A percentile compares a stretch with the other conserved stretches of the same genome.
These are phyloP conservation scores for Candolleomyces aberdarensis DNA, from an alignment of 768 basidiomycete genomes.

Conservation along the genomic window DNA sequence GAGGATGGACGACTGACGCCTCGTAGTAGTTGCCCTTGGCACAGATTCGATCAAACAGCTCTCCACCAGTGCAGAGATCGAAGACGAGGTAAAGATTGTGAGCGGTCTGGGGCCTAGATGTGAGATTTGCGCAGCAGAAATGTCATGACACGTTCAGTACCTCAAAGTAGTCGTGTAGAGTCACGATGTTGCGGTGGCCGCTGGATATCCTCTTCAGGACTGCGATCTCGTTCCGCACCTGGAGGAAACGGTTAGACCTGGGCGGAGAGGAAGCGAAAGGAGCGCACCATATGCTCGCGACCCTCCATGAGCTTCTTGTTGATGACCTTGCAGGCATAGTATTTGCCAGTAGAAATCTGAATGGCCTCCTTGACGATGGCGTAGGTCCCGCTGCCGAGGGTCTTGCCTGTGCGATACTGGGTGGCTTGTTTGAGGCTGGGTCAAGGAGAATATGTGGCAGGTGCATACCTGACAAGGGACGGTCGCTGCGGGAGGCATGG, in stretches of 20 bases:
- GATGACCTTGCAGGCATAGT: constrained; percentile 99
- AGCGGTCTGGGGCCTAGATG: constrained; percentile 52
- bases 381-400: constrained; percentile 89
- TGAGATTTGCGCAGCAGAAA: background rate
- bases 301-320: constrained; percentile 99
- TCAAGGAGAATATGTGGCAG: constrained; percentile 6
- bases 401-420: constrained; percentile 86
- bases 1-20: constrained; percentile 47
- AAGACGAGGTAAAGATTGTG: constrained; percentile 94
- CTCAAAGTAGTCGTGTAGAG: constrained; percentile 95
- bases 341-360: constrained; percentile 86
- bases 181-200: constrained; percentile 88
- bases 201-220: constrained; percentile 93
- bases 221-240: constrained; percentile 97
- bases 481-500: constrained; percentile 25
- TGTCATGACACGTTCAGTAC: constrained; percentile 32
- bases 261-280: background rate
- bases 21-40: constrained; percentile 97
- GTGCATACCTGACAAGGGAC: constrained; percentile 45
- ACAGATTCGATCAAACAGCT: constrained; percentile 99
- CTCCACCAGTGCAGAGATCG: constrained; percentile 95
- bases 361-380: constrained; percentile 95
- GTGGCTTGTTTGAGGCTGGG: background rate
- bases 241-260: background rate
- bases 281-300: constrained; percentile 90